Percentiles rank a stretch among this genome's conserved stretches.
phyloP scores from a whole-genome alignment of 768 basidiomycete genomes.

The Phlebiopsis flavidoalba region DNA sequence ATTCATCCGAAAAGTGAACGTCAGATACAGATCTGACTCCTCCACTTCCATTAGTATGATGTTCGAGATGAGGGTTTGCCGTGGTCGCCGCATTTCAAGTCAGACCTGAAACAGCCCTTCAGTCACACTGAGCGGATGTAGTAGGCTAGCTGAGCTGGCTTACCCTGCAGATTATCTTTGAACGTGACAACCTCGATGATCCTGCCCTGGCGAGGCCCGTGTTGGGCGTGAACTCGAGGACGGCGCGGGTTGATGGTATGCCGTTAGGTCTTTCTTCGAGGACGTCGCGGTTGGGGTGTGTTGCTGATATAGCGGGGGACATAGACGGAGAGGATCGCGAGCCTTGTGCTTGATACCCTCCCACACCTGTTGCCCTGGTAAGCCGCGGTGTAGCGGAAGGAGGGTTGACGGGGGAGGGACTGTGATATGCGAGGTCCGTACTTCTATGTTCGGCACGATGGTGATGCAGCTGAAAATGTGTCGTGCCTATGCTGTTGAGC shows the following conservation, averaged over 20 bases:
- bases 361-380: slow-evolving; percentile 8
- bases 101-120: not conserved
- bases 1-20: slow-evolving; percentile 8
- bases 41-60: slow-evolving; percentile 6
- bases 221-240: slow-evolving; percentile 9
- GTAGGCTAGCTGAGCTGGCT: not conserved
- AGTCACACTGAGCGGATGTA: no score
- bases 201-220: slow-evolving; percentile 9
- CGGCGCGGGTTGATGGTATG: slow-evolving; percentile 8
- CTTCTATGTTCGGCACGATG: slow-evolving; percentile 1
- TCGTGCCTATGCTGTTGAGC: no score
- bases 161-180: not conserved
- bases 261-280: slow-evolving; percentile 1
- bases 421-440: not conserved
- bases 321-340: slow-evolving; percentile 6
- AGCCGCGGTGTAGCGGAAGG: not conserved
- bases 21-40: slow-evolving; percentile 10
- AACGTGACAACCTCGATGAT: slow-evolving; percentile 7
- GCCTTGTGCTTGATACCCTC: slow-evolving; percentile 7
- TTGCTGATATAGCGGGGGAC: slow-evolving; percentile 3
- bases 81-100: slow-evolving; percentile 1
- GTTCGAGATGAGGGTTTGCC: slow-evolving; percentile 6
- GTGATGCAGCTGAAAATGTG: no score
- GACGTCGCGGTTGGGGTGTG: slow-evolving; percentile 6
- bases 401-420: slow-evolving; percentile 9